These are phyloP conservation scores for Umbilicus rupestris DNA, from an alignment of 164 flowering plant genomes.

Conservation along the genomic window DNA sequence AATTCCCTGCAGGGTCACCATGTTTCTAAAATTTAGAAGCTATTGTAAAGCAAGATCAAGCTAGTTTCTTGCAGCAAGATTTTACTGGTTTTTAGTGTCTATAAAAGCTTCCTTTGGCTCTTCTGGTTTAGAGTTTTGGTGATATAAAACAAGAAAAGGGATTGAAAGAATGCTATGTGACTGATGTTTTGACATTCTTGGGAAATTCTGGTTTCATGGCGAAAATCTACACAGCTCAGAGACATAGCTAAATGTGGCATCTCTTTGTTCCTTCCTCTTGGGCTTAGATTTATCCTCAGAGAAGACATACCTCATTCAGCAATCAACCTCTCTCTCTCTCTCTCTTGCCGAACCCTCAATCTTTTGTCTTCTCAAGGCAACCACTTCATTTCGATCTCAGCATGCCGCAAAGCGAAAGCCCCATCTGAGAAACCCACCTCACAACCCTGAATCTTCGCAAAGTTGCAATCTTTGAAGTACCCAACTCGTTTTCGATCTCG, in stretches of 20 bases:
- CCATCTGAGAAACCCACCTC: not conserved
- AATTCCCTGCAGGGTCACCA: slow-evolving; percentile 1
- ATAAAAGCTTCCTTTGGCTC: not conserved
- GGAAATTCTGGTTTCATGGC: not conserved
- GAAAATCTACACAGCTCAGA: not conserved
- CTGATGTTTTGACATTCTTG: not conserved
- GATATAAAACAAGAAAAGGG: too few relatives aligned
- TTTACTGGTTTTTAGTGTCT: not conserved
- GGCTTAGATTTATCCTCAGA: not conserved
- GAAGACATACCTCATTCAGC: not conserved
- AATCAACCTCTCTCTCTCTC: not conserved
- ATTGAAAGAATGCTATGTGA: too few relatives aligned
- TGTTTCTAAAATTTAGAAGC: too few relatives aligned
- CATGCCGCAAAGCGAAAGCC: not conserved
- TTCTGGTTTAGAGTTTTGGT: too few relatives aligned
- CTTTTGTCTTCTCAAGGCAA: not conserved
- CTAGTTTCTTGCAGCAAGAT: not conserved
- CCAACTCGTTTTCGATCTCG: too few relatives aligned
- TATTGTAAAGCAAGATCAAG: not conserved
- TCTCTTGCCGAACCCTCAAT: too few relatives aligned
- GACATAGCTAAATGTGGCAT: not conserved
- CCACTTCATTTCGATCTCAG: not conserved
- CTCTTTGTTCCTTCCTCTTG: not conserved
- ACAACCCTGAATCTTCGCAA: not conserved
- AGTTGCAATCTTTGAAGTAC: not conserved